phyloP scores from a whole-genome alignment of 2,329 filamentous ascomycete species.

The Fusarium verticillioides region DNA sequence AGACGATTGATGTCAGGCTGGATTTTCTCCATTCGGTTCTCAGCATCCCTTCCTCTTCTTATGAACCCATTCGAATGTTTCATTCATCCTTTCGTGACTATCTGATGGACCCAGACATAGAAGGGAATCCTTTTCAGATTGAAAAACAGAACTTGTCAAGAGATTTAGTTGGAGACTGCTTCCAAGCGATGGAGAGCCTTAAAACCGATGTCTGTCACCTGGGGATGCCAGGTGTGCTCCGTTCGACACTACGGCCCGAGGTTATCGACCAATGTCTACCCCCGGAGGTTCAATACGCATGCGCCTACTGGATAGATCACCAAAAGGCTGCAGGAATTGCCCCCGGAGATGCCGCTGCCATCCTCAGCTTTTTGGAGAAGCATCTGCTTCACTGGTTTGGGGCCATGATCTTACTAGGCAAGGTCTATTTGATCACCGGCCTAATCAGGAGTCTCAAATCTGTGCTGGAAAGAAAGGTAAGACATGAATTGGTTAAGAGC shows the following conservation, averaged over 20 bases:
- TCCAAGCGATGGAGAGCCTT: not conserved
- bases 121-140: not conserved
- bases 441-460: not conserved
- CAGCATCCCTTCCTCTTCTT: not conserved
- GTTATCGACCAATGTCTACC: not conserved
- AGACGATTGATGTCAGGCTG: not conserved
- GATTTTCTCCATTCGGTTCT: not conserved
- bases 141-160: accelerated
- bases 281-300: not conserved
- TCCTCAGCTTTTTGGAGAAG: not conserved
- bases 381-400: not conserved
- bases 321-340: not conserved
- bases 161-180: not conserved
- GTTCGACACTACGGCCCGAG: not conserved
- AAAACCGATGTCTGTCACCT: not conserved
- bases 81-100: not conserved
- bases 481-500: too few relatives aligned
- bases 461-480: not conserved
- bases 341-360: accelerated
- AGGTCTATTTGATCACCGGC: not conserved
- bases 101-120: not conserved
- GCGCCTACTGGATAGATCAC: not conserved
- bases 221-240: not conserved
- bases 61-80: not conserved
- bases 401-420: accelerated